These are phyloP conservation scores for Russula emetica DNA, from an alignment of 768 basidiomycete genomes.

Conservation along the genomic window DNA sequence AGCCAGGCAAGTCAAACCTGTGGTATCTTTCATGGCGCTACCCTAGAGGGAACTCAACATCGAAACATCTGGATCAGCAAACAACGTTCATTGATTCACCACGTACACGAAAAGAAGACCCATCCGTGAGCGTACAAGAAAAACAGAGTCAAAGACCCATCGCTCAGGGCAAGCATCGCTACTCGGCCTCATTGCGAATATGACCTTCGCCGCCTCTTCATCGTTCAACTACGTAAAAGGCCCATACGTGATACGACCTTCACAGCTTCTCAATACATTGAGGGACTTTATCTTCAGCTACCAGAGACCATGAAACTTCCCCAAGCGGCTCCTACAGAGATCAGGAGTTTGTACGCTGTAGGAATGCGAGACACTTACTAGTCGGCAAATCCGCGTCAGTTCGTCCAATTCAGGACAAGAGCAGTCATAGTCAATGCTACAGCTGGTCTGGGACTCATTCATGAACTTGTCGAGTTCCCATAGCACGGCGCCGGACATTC, in stretches of 20 bases:
- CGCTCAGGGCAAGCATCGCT: conserved; percentile 75
- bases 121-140: not conserved
- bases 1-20: too few species aligned
- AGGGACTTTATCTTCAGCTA: conserved; percentile 58
- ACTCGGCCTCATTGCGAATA: conserved; percentile 82
- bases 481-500: conserved; percentile 35
- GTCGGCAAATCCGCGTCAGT: conserved; percentile 72
- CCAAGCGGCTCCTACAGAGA: conserved; percentile 72
- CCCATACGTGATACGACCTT: conserved; percentile 52
- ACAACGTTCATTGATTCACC: not conserved
- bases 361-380: conserved; percentile 41
- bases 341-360: not conserved
- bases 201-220: conserved; percentile 56
- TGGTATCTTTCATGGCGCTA: too few species aligned
- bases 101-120: not conserved
- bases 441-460: conserved; percentile 74
- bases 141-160: too few species aligned
- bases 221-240: conserved; percentile 60
- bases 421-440: conserved; percentile 68
- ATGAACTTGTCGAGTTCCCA: conserved; percentile 62
- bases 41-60: too few species aligned
- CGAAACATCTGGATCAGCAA: too few species aligned
- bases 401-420: conserved; percentile 75
- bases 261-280: conserved; percentile 60
- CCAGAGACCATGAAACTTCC: conserved; percentile 82